Evolutionary conservation across 129 eudicot species (phyloP), one percentile per base, ranked within the genome.

Genomic region (Smallanthus sonchifolius): DNA sequence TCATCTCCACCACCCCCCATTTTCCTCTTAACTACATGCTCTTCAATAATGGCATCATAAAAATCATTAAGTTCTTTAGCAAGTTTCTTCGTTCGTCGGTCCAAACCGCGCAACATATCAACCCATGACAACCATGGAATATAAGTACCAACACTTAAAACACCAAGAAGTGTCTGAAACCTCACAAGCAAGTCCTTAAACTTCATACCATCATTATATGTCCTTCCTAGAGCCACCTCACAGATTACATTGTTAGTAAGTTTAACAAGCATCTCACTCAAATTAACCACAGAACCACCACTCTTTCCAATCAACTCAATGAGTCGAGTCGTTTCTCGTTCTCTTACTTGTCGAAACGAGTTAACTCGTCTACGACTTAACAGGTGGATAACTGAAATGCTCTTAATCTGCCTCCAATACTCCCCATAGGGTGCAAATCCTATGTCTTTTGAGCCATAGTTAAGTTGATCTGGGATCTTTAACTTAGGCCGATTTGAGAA

Each of bases 101-200:
- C 73, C 34, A 80, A 40, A 9, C 83, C 85, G 32, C 39, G 63
- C 6, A 81, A 2, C 32, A 20, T 0, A 73, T 81, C 72, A 14
- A 81, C 72, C 85, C 83, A 84, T 7, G 68, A 62, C 3, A 84
- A 24, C 85, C 84, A 80, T 32, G 87, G 87, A 15, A 84, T 37
- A 49, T 56, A 84, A 67, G 69, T 81, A 24, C 82, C 82, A 6
- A 73, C 79, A 24, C 59, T 16, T 24, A 80, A 38, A 2, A 39
- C 49, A 2, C 81, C 85, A 20, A 84, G 55, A 7, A 77, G 14
- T 16, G 40, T 56, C 20, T 30, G 28, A 51, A 80, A 67, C 40
- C 68, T 74, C 28, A 10, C 37, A 37, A 84, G 39, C 57, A 77
- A 34, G 40, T 67, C 67, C 70, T 35, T 75, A 24, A 85, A 61